A percentile compares a stretch with the other conserved stretches of the same genome.
Evolutionary conservation across 768 basidiomycete species (phyloP).

Genomic region (Pholiota conissans): DNA sequence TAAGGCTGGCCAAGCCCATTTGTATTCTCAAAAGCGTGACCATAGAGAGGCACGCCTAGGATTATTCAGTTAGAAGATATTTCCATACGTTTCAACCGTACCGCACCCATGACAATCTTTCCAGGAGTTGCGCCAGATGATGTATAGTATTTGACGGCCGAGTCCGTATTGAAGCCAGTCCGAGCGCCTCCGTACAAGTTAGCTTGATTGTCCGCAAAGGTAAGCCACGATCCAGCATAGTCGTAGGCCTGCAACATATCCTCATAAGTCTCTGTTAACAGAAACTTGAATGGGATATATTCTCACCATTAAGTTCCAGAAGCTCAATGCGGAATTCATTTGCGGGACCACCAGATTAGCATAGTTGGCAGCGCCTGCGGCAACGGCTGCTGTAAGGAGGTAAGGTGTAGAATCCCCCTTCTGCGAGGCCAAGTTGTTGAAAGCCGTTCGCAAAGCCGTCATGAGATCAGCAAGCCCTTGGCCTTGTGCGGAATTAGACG

Average conservation of each 20-base stretch:
- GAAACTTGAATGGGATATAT: background rate
- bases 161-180: slow-evolving; percentile 67
- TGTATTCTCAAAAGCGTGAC: slow-evolving; percentile 75
- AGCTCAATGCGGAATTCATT: slow-evolving; percentile 66
- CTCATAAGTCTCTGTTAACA: background rate
- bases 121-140: slow-evolving; percentile 57
- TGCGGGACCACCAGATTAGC: slow-evolving; percentile 55
- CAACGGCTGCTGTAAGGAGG: slow-evolving; percentile 60
- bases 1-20: slow-evolving; percentile 66
- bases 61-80: slow-evolving; percentile 4
- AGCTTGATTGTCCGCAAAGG: slow-evolving; percentile 53
- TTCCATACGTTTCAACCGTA: too few relatives aligned
- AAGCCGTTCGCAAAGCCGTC: slow-evolving; percentile 59
- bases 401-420: slow-evolving; percentile 68
- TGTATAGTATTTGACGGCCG: slow-evolving; percentile 61
- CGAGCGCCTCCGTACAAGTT: slow-evolving; percentile 67
- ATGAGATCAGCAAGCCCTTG: slow-evolving; percentile 67
- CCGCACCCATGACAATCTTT: slow-evolving; percentile 67
- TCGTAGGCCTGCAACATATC: slow-evolving; percentile 56
- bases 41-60: slow-evolving; percentile 76
- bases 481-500: slow-evolving; percentile 55
- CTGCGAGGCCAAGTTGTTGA: slow-evolving; percentile 52
- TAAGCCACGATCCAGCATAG: slow-evolving; percentile 78
- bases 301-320: slow-evolving; percentile 81
- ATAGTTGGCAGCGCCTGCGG: slow-evolving; percentile 63